These are phyloP conservation scores for Calcarisporium arbuscula DNA, from an alignment of 2,329 filamentous ascomycete genomes.

Conservation along the genomic window DNA sequence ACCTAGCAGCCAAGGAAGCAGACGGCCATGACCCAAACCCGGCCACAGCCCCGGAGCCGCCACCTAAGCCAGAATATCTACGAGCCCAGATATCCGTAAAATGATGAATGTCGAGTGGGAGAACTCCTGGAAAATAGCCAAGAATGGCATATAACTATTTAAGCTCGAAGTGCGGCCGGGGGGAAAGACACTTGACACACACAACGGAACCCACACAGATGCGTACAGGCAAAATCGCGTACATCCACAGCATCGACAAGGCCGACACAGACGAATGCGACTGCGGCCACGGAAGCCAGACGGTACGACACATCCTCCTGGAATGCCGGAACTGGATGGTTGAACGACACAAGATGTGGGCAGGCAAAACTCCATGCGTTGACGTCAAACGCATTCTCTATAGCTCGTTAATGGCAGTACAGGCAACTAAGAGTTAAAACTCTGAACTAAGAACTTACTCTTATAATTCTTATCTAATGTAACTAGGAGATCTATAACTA, in stretches of 20 bases:
- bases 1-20: too few relatives aligned
- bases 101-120: conserved; percentile 9
- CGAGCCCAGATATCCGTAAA: too few relatives aligned
- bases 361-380: conserved; percentile 14
- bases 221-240: conserved; percentile 20
- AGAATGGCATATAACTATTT: conserved; percentile 8
- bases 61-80: too few relatives aligned
- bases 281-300: conserved; percentile 18
- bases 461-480: too few relatives aligned
- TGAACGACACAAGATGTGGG: conserved; percentile 17
- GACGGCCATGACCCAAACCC: too few relatives aligned
- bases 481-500: too few relatives aligned
- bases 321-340: conserved; percentile 22
- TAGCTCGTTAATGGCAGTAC: conserved; percentile 22
- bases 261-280: conserved; percentile 21
- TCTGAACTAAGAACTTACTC: too few relatives aligned
- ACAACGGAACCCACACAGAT: conserved; percentile 15
- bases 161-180: conserved; percentile 7
- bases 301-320: conserved; percentile 21
- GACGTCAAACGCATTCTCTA: conserved; percentile 27
- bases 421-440: conserved; percentile 28
- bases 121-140: conserved; percentile 3
- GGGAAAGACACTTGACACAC: conserved; percentile 8
- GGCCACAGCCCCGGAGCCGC: too few relatives aligned
- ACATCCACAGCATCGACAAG: conserved; percentile 22